Percentiles rank a stretch among this genome's conserved stretches.
phyloP scores from a whole-genome alignment of 2,329 filamentous ascomycete species.

The Penicillium paneum region DNA sequence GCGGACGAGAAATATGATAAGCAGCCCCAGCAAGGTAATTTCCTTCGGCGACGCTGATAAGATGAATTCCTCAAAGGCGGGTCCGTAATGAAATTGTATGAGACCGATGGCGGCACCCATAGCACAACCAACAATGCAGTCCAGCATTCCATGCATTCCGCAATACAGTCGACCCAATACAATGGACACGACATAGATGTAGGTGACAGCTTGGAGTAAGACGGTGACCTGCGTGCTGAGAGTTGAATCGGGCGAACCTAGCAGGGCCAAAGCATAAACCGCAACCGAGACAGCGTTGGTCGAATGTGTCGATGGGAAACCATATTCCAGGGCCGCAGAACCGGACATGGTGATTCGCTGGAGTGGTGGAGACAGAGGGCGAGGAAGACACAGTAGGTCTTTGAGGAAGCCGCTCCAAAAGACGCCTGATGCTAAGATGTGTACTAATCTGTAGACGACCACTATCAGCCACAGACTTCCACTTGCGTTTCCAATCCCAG shows the following conservation, averaged over 20 bases:
- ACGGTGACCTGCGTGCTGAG: conserved; percentile 59
- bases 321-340: conserved; percentile 90
- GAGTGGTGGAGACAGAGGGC: conserved; percentile 86
- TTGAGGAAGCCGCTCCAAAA: conserved; percentile 93
- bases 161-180: conserved; percentile 90
- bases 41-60: conserved; percentile 62
- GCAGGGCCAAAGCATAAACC: conserved; percentile 71
- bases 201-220: conserved; percentile 65
- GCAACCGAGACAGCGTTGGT: conserved; percentile 95
- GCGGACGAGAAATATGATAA: conserved; percentile 73
- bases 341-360: conserved; percentile 97
- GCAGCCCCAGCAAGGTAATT: conserved; percentile 60
- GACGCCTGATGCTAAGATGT: conserved; percentile 73
- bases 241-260: conserved; percentile 64
- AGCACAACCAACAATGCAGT: conserved; percentile 76
- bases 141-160: conserved; percentile 96
- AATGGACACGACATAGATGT: conserved; percentile 86
- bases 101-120: conserved; percentile 66
- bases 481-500: not conserved
- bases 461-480: not conserved
- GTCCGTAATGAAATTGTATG: conserved; percentile 54
- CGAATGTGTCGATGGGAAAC: conserved; percentile 94
- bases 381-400: conserved; percentile 86
- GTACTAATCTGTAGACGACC: conserved; percentile 49
- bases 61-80: conserved; percentile 67